Evolutionary conservation across 257 asterid species (phyloP).

Genomic region (Solanum bulbocastanum): DNA sequence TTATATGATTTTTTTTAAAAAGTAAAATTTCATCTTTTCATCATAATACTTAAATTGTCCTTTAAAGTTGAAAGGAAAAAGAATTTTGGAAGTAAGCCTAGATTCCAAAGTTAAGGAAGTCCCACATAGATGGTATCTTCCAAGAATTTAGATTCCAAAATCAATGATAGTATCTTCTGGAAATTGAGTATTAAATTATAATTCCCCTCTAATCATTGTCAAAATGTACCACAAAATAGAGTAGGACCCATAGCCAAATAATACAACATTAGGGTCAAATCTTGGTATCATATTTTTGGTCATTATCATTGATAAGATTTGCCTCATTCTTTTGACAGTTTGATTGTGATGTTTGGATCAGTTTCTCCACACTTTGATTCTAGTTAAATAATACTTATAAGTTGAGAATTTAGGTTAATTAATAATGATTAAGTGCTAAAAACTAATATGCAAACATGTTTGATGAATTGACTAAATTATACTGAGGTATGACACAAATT

Average conservation of each 20-base stretch:
- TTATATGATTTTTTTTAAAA: background rate
- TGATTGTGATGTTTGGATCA: background rate
- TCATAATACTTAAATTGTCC: background rate
- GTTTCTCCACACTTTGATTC: background rate
- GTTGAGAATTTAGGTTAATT: background rate
- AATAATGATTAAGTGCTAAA: background rate
- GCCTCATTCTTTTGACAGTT: background rate
- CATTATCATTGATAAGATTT: background rate
- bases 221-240: background rate
- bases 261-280: background rate
- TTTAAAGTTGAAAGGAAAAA: background rate
- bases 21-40: background rate
- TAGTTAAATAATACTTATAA: background rate
- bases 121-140: background rate
- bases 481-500: no score
- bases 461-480: no score
- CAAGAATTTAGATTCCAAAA: background rate
- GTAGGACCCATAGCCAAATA: background rate
- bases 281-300: background rate
- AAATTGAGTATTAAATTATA: background rate
- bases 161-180: background rate
- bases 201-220: background rate
- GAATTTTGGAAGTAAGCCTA: background rate
- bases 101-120: background rate
- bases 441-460: background rate